A percentile compares a stretch with the other conserved stretches of the same genome.
Evolutionary conservation across 805 yeast genomes (phyloP).

Genomic region (Wickerhamiella sergipiensis): DNA sequence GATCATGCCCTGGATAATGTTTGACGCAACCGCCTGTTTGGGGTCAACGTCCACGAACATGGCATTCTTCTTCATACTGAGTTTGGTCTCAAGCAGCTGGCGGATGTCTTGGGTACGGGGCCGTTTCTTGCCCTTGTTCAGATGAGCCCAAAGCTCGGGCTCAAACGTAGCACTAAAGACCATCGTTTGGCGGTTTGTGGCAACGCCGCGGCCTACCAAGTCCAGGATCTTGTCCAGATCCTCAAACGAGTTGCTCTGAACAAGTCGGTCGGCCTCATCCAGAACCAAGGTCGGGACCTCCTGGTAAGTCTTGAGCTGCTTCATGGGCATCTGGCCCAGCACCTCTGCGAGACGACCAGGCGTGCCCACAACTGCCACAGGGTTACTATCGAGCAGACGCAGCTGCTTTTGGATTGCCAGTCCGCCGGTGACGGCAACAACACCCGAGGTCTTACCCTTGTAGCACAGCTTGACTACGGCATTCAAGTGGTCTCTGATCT

Average conservation of each 20-base stretch:
- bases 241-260: constrained; percentile 93
- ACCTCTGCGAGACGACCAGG: constrained; percentile 85
- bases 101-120: constrained; percentile 42
- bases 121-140: constrained; percentile 30
- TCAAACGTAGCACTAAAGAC: constrained; percentile 95
- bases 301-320: constrained; percentile 29
- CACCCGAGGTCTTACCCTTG: constrained; percentile 27
- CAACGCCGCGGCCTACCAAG: constrained; percentile 38
- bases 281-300: constrained; percentile 44
- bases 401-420: constrained; percentile 87
- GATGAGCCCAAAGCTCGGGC: constrained; percentile 63
- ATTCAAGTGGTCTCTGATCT: constrained; percentile 68
- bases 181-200: constrained; percentile 53
- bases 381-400: constrained; percentile 52
- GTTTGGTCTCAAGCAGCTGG: constrained; percentile 48
- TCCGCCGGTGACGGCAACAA: constrained; percentile 85
- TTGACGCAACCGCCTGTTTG: constrained; percentile 57
- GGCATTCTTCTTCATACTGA: constrained; percentile 60
- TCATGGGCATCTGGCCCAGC: constrained; percentile 33
- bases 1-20: constrained; percentile 70
- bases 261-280: constrained; percentile 91
- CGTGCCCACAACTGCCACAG: constrained; percentile 79
- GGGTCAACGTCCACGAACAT: constrained; percentile 76
- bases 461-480: constrained; percentile 16
- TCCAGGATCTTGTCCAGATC: constrained; percentile 76